Base-by-base conservation (phyloP, 306 rosid genomes). In the Rosa persica region DNA sequence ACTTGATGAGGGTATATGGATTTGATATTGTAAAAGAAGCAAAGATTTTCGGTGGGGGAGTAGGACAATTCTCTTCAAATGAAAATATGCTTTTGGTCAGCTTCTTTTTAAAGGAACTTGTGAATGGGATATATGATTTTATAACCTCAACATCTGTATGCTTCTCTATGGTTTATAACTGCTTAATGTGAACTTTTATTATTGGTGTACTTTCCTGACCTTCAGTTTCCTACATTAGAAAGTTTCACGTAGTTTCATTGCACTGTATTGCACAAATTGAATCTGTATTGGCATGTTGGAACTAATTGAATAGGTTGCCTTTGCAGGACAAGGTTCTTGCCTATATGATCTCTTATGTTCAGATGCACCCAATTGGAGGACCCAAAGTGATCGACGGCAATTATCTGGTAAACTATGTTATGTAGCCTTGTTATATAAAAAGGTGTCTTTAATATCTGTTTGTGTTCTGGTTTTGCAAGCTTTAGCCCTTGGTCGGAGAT, bases 261-360 rank as follows among this genome's bases (percentile, higher is more conserved):
- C 38, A 54, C 20, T 57, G 40, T n/a, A 12, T 54, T 73, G 23
- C n/a, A 55, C 67, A 39, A 62, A 5, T 39, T 22, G 67, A 55
- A 42, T 55, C 57, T 54, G 25, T 55, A n/a, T 43, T 23, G 10
- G 25, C 25, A 16, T 11, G 62, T 40, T 19, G 12, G 47, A 70
- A 68, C 39, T 47, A 73, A 74, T 81, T 61, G 46, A 73, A 77
- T 61, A 57, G 81, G 54, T 75, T 80, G 40, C 49, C 67, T 79
- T 23, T 89, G 78, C 55, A 89, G 92, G 88, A 36, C 79, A 94
- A 77, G 73, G 81, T 72, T 76, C 80, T 75, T 87, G 93, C 85
- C 93, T 93, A 42, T 93, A 87, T 64, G 98, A 93, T 83, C 98
- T 93, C 75, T 89, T 93, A 16, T 84, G 90, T 71, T 74, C 89